These are phyloP conservation scores for Penicillium silybi DNA, from an alignment of 495 filamentous ascomycete species.

Conservation along the genomic window DNA sequence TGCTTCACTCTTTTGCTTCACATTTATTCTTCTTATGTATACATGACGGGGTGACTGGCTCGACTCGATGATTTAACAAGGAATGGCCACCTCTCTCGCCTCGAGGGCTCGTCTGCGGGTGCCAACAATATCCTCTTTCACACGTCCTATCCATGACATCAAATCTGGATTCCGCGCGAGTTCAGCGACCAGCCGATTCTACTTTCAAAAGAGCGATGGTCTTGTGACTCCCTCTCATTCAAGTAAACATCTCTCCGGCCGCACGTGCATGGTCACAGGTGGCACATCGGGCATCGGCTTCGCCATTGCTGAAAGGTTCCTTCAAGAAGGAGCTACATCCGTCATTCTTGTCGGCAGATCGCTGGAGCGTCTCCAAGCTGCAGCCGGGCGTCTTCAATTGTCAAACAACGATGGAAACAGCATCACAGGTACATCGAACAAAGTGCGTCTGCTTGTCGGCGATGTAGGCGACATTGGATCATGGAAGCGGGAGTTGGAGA, in stretches of 20 bases:
- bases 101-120: not conserved
- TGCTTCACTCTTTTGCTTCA: not conserved
- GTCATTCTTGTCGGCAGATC: constrained; percentile 52
- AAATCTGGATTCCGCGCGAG: not conserved
- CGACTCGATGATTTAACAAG: not conserved
- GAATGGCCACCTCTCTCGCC: not conserved
- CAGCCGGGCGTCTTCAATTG: constrained; percentile 20
- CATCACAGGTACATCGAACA: constrained; percentile 9
- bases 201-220: not conserved
- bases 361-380: constrained; percentile 34
- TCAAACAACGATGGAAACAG: not conserved
- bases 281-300: constrained; percentile 63
- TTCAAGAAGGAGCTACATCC: constrained; percentile 54
- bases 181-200: constrained; percentile 1
- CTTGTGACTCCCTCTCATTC: constrained; percentile 1
- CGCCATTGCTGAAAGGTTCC: constrained; percentile 64
- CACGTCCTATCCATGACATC: constrained; percentile 1
- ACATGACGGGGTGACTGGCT: not conserved
- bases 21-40: not conserved
- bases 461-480: constrained; percentile 42
- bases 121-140: not conserved
- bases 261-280: constrained; percentile 58
- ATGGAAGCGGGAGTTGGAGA: constrained; percentile 45
- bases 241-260: constrained; percentile 32
- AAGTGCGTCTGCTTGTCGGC: constrained; percentile 38